Conservation (phyloP, 169 alveolate genomes). For the Theileria annulata region DNA sequence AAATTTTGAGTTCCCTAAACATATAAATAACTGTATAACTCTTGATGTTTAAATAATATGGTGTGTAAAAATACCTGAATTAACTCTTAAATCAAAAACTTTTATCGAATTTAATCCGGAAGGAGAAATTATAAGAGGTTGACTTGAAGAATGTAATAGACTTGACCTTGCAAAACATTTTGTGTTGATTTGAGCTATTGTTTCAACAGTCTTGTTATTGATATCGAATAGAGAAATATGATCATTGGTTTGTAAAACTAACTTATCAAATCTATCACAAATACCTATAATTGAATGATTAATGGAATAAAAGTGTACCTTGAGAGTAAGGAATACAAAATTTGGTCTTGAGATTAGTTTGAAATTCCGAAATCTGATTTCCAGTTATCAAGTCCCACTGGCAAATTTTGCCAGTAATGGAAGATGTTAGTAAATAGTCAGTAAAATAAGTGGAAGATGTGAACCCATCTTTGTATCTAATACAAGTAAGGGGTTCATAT, state of each 20-base stretch:
- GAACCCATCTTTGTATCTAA: conserved; percentile 42
- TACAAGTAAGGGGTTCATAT: conserved; percentile 15
- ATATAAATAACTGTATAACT: not conserved
- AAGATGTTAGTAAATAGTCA: conserved; percentile 35
- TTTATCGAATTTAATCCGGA: conserved; percentile 5
- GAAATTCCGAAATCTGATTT: conserved; percentile 20
- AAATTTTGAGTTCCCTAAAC: not conserved
- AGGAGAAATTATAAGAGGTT: conserved; percentile 14
- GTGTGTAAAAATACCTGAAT: not conserved
- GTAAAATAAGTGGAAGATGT: conserved; percentile 39
- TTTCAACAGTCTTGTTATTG: not conserved
- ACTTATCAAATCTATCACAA: not conserved
- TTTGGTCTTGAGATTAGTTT: not conserved
- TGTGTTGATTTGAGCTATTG: not conserved
- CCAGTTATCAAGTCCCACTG: conserved; percentile 46
- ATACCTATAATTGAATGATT: not conserved
- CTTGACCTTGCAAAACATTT: conserved; percentile 23
- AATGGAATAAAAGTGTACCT: conserved; percentile 16
- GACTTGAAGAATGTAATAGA: not conserved
- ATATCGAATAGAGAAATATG: conserved; percentile 9
- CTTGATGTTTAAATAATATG: not conserved
- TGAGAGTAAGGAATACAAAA: conserved; percentile 32
- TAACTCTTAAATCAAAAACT: conserved; percentile 20
- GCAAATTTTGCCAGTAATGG: conserved; percentile 47
- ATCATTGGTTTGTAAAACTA: conserved; percentile 9